Base-by-base conservation (phyloP, 345 rosid genomes). In the Lumnitzera racemosa region DNA sequence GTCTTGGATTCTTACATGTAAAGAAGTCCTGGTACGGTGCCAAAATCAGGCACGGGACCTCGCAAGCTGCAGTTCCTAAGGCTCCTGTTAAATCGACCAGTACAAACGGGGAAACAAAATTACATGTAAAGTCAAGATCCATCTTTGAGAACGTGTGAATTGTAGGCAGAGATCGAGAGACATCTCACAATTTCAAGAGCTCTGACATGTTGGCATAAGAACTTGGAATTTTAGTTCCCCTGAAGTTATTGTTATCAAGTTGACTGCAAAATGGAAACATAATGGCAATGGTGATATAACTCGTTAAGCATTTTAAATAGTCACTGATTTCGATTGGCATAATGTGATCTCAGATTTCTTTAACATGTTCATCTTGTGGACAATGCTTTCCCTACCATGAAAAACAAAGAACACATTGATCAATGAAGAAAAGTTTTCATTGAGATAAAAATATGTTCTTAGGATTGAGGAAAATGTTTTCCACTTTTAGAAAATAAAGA, bases 181-280 rank as follows among this genome's bases (percentile, higher is more conserved):
- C 2, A 58, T 47, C 94, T 90, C 86, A 94, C 99, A 94, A 47
- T 69, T 94, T 94, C 78, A 81, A 69, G 63, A 94, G 80, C 48
- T 79, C 78, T 51, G 87, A 61, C 95, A 94, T 87, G 77, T 80
- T 83, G 58, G 79, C 74, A 61, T 84, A 94, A 60, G 90, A 67
- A 56, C 20, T 64, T 50, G 99, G 99, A 68, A 94, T 94, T 11
- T 80, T 58, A 49, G 65, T 73, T 73, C 99, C 96, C 36, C 78
- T 81, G 53, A 94, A 94, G 72, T 86, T 75, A 82, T 94, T 94
- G 74, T 94, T 94, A 70, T 94, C 99, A 36, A 94, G 81, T 64
- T 94, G 99, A 55, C 99, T 94, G 85, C 80, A 77, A 72, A 65
- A 72, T 2, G 25, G 49, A 20, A 46, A 47, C 23, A 36, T 36